Percentiles rank a stretch among this genome's conserved stretches.
Evolutionary conservation across 768 basidiomycete genomes (phyloP).

Genomic region (Imleria badia): DNA sequence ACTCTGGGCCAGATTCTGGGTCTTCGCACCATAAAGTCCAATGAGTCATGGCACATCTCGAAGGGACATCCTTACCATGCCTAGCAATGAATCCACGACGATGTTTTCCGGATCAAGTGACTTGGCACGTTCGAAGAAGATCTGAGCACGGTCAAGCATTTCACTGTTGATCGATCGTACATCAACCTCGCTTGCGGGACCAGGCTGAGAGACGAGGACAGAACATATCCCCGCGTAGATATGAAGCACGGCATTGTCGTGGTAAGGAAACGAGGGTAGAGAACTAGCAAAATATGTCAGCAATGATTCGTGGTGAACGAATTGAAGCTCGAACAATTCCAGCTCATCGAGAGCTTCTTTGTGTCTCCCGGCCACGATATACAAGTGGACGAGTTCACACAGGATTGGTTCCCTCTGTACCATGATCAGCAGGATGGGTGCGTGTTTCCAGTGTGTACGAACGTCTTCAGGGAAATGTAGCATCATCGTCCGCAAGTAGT

Average conservation of each 20-base stretch:
- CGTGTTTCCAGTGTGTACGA: constrained; percentile 24
- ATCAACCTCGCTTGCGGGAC: constrained; percentile 1
- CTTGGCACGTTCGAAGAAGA: constrained; percentile 64
- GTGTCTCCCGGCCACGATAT: constrained; percentile 58
- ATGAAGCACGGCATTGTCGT: constrained; percentile 77
- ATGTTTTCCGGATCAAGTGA: constrained; percentile 56
- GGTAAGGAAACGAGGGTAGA: constrained; percentile 84
- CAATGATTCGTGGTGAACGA: neutral
- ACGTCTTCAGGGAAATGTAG: constrained; percentile 67
- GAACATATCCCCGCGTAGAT: constrained; percentile 78
- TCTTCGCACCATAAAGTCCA: constrained; percentile 7
- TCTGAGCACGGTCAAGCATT: constrained; percentile 48
- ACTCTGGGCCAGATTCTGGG: constrained; percentile 25
- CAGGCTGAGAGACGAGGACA: constrained; percentile 56
- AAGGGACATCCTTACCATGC: constrained; percentile 41
- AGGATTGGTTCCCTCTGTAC: constrained; percentile 71
- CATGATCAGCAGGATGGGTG: constrained; percentile 11
- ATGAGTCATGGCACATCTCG: neutral
- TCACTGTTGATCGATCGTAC: constrained; percentile 35
- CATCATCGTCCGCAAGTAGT: constrained; percentile 72
- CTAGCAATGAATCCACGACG: constrained; percentile 52
- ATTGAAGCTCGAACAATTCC: constrained; percentile 60
- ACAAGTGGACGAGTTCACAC: constrained; percentile 67
- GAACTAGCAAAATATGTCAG: constrained; percentile 50
- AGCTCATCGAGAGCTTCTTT: constrained; percentile 80